phyloP scores from a whole-genome alignment of 495 filamentous ascomycete genomes.

The Haplographium delicatum region DNA sequence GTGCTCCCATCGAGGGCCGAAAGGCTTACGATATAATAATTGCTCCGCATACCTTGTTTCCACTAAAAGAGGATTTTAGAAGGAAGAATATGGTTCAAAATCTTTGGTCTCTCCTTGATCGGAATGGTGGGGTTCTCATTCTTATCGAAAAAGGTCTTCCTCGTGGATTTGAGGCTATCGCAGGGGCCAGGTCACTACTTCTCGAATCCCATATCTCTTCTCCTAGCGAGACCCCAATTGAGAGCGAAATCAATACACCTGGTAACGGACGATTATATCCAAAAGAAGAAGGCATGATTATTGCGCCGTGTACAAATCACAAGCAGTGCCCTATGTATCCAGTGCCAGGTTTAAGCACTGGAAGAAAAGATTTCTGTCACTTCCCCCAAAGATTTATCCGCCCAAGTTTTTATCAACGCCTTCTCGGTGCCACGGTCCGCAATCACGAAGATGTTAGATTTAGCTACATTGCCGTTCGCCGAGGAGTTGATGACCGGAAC shows the following conservation, averaged over 20 bases:
- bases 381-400: slow-evolving; percentile 86
- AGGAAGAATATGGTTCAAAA: slow-evolving; percentile 77
- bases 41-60: slow-evolving; percentile 75
- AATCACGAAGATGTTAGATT: slow-evolving; percentile 91
- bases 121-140: slow-evolving; percentile 80
- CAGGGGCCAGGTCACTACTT: slow-evolving; percentile 70
- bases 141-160: slow-evolving; percentile 89
- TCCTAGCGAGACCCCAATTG: slow-evolving; percentile 38
- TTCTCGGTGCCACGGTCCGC: slow-evolving; percentile 58
- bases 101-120: slow-evolving; percentile 79
- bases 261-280: slow-evolving; percentile 31
- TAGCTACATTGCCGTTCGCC: slow-evolving; percentile 83
- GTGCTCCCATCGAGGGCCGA: slow-evolving; percentile 42
- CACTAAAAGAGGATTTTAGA: slow-evolving; percentile 62
- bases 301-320: slow-evolving; percentile 95
- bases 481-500: slow-evolving; percentile 56
- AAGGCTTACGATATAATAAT: slow-evolving; percentile 89
- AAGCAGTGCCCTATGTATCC: slow-evolving; percentile 82
- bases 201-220: slow-evolving; percentile 71
- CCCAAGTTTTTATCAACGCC: slow-evolving; percentile 73
- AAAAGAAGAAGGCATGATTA: slow-evolving; percentile 81
- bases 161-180: slow-evolving; percentile 87
- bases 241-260: slow-evolving; percentile 29
- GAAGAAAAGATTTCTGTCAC: slow-evolving; percentile 85
- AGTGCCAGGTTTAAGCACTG: slow-evolving; percentile 55